phyloP scores from a whole-genome alignment of 352 stramenopile genomes.

The Pilasporangium apinafurcum region DNA sequence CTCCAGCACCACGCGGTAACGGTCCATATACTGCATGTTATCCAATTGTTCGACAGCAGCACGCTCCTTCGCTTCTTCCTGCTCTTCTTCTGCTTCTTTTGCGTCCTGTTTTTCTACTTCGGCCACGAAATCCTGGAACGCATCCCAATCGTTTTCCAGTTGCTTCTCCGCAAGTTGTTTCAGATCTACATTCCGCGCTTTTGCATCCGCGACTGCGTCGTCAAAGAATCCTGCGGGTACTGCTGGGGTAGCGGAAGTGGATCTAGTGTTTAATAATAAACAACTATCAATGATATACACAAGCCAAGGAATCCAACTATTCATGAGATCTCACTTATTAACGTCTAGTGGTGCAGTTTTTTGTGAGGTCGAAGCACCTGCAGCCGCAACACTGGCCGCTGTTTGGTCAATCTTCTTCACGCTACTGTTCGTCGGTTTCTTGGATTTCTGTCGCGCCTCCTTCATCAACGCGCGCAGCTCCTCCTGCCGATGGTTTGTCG shows the following conservation, averaged over 20 bases:
- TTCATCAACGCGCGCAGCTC: too few relatives aligned
- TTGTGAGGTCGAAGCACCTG: conserved; percentile 35
- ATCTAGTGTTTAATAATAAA: background rate
- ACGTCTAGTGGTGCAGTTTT: conserved; percentile 46
- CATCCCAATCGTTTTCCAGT: conserved; percentile 44
- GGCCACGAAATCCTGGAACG: conserved; percentile 53
- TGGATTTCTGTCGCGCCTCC: too few relatives aligned
- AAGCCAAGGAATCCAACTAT: too few relatives aligned
- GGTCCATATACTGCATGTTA: conserved; percentile 65
- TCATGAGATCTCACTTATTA: background rate
- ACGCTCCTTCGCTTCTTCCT: conserved; percentile 31
- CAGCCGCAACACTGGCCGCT: conserved; percentile 22
- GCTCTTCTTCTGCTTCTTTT: conserved; percentile 20
- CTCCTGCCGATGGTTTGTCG: too few relatives aligned
- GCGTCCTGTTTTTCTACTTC: conserved; percentile 40
- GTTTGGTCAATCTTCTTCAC: conserved; percentile 1
- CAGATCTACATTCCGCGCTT: conserved; percentile 35
- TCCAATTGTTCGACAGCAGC: conserved; percentile 51
- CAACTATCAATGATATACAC: conserved; percentile 1
- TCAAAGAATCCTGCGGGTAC: conserved; percentile 47
- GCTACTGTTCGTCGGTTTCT: too few relatives aligned
- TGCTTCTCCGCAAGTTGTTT: conserved; percentile 35
- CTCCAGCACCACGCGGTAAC: conserved; percentile 45
- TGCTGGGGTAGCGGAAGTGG: background rate
- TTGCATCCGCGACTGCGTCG: conserved; percentile 40